These are phyloP conservation scores for Phytophthora meadii DNA, from an alignment of 352 stramenopile species.

Conservation along the genomic window DNA sequence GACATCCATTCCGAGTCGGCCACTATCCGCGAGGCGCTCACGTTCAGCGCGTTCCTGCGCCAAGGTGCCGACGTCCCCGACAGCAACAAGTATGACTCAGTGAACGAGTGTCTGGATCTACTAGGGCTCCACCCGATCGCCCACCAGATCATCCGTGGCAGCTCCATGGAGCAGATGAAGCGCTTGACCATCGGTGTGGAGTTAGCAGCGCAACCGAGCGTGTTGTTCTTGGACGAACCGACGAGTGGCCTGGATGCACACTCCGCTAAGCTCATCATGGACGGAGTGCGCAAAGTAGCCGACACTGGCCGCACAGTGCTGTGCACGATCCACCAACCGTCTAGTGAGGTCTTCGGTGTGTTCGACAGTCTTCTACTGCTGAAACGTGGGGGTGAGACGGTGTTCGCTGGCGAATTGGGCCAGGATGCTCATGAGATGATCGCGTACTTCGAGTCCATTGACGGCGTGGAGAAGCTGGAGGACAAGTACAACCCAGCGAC, in stretches of 20 bases:
- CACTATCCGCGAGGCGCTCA: constrained; percentile 78
- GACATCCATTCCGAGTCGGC: constrained; percentile 87
- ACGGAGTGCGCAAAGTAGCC: constrained; percentile 87
- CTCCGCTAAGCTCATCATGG: constrained; percentile 87
- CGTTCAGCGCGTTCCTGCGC: constrained; percentile 39
- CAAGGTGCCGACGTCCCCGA: constrained; percentile 43
- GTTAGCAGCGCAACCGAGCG: constrained; percentile 28
- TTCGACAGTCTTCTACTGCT: constrained; percentile 32
- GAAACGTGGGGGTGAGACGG: constrained; percentile 44
- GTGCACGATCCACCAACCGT: constrained; percentile 95
- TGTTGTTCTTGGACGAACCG: constrained; percentile 68
- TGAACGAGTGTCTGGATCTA: constrained; percentile 31
- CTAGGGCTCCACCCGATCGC: constrained; percentile 29
- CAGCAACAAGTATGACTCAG: constrained; percentile 30
- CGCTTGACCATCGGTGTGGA: constrained; percentile 44
- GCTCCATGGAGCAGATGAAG: constrained; percentile 37
- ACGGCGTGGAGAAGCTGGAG: constrained; percentile 54
- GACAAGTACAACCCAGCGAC: constrained; percentile 80
- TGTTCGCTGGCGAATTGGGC: constrained; percentile 62
- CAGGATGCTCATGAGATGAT: constrained; percentile 46
- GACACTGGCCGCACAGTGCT: constrained; percentile 77
- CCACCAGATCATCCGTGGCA: constrained; percentile 44
- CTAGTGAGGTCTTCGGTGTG: constrained; percentile 79
- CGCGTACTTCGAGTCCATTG: constrained; percentile 29
- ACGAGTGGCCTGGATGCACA: constrained; percentile 89